Base-by-base conservation (phyloP, 768 basidiomycete genomes). In the Mrakia hoshinonis region DNA sequence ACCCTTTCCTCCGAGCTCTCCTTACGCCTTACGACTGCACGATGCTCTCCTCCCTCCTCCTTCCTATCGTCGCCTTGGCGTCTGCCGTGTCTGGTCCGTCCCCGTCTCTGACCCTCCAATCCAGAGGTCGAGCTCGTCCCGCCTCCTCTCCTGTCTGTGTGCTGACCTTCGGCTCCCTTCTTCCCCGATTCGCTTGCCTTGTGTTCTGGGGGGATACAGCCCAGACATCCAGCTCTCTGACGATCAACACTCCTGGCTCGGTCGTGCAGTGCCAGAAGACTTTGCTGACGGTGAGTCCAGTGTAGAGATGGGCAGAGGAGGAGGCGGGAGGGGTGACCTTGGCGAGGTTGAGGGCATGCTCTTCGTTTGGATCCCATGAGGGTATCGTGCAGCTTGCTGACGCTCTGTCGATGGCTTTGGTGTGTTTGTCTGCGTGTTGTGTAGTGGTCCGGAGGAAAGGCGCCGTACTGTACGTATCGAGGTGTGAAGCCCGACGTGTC, bases 251-350 rank as follows among this genome's bases (percentile, higher is more conserved):
- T 11, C 58, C 58, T 39, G 58, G 58, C 1, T 36, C 31, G 4
- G 34, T 61, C 36, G 34, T 61, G 22, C 58, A 61, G 58, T 61
- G 58, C 34, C 58, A 61, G 58, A 31, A 31, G 15, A 61, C 58
- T 3, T 31, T 61, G 31, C 20, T 61, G 34, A 61, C 58, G 1
- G 58, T 61, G 18, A 31, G 58, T 61, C 54, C 24, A 54, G 54
- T n/a, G n/a, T n/a, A n/a, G n/a, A n/a, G n/a, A n/a, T n/a, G n/a
- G n/a, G n/a, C n/a, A n/a, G n/a, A n/a, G n/a, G n/a, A n/a, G n/a
- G n/a, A n/a, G n/a, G n/a, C n/a, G n/a, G n/a, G n/a, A n/a, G n/a
- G n/a, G n/a, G n/a, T n/a, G n/a, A n/a, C n/a, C n/a, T n/a, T n/a
- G n/a, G n/a, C n/a, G n/a, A n/a, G n/a, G n/a, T n/a, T n/a, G n/a